Base-by-base conservation (phyloP, 805 yeast genomes). In the Pichia insulana region DNA sequence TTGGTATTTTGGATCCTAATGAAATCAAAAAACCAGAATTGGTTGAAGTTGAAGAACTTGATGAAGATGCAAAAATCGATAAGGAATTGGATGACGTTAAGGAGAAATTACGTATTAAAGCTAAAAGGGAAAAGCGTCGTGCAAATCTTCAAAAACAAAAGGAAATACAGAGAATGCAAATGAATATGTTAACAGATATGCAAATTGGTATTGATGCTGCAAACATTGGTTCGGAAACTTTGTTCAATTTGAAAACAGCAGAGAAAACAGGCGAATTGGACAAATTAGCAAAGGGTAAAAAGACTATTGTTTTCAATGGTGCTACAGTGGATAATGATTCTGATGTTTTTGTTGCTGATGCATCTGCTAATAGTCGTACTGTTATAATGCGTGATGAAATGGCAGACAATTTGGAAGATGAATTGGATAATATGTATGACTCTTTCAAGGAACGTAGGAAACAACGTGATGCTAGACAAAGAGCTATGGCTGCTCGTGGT, bases 131-230 rank as follows among this genome's bases (percentile, higher is more conserved):
- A 52, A 85, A 80, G 62, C 80, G 96, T 61, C 78, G 71, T 53
- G 74, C 75, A 42, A 88, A 92, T 59, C 96, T 89, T 63, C 50
- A 63, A 48, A 87, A 86, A 56, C 96, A 87, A 60, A 85, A 83
- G 62, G 97, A 90, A 58, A 76, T 90, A 37, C 70, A 74, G 38
- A 77, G 97, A 67, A 81, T 87, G 84, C 97, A 92, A 66, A 81
- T 92, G 90, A 86, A 85, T 62, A 89, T 92, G 96, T 69, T 84
- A 45, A 85, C 96, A 6, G 96, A 95, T 56, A 76, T 74, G 67
- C 95, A 88, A 56, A 79, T 92, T 49, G 97, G 97, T 73, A 70
- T 86, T 42, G 98, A 92, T 59, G 96, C 96, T 15, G 90, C 86
- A 15, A 74, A 74, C 41, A 69, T 77, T 46, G 96, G 92, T 30